Conservation (phyloP, 1,284 basidiomycete species). For the Sporisorium exsertum region DNA sequence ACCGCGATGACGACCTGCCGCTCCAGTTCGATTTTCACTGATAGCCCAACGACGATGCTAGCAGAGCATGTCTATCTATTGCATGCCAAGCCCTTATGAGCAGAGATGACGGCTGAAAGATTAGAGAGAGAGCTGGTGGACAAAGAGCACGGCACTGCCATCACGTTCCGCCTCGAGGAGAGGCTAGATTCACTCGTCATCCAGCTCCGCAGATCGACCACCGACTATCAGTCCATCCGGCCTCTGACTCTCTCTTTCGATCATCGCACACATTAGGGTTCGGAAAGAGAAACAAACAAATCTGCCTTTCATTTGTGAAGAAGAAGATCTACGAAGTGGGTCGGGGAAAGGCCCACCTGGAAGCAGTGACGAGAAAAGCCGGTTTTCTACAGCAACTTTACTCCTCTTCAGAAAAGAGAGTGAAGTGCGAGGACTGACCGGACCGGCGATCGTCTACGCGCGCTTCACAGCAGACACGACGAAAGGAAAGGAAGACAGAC, state of each 20-base stretch:
- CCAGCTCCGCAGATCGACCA: background rate
- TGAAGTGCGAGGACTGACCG: slow-evolving; percentile 39
- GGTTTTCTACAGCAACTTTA: slow-evolving; percentile 32
- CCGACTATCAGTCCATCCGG: background rate
- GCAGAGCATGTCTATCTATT: background rate
- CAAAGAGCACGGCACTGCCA: background rate
- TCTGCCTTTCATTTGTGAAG: slow-evolving; percentile 17
- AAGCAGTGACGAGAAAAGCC: slow-evolving; percentile 34
- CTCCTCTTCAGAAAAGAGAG: slow-evolving; percentile 9
- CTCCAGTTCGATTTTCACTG: background rate
- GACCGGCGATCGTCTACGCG: slow-evolving; percentile 45
- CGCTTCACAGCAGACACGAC: slow-evolving; percentile 30
- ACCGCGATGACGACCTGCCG: background rate
- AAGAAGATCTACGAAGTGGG: slow-evolving; percentile 20
- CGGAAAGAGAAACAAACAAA: slow-evolving; percentile 1
- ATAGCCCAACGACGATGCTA: background rate
- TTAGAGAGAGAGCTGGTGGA: background rate
- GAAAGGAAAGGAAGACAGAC: background rate
- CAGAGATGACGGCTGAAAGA: background rate
- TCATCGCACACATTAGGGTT: too few relatives aligned
- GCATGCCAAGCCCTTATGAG: background rate
- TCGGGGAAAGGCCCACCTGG: background rate
- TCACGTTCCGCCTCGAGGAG: too few relatives aligned
- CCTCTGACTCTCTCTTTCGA: too few relatives aligned
- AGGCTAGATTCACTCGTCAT: too few relatives aligned